Evolutionary conservation across 1,284 basidiomycete species (phyloP), one percentile per base, ranked within the genome.

Genomic region (Xerocomus amazonicus): DNA sequence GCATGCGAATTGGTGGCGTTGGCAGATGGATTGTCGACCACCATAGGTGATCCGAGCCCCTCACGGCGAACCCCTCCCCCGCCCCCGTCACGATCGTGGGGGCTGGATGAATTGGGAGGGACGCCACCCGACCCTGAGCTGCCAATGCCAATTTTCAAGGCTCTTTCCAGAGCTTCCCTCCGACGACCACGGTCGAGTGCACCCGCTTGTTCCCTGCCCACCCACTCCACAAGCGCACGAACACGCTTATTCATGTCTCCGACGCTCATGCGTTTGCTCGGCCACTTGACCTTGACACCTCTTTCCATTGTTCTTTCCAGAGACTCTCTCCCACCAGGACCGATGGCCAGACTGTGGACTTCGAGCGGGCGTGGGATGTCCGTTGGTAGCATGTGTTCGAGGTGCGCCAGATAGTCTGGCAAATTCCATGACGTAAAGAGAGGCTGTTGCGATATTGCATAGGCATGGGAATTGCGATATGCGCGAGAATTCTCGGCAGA

Each of bases 211-310:
- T 90, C 87, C 52, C 90, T 78, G 37, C 87, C 88, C 12, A 94
- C 91, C 83, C 92, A 98, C 62, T 98, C 96, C 32, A 96, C 82
- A 51, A 98, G 79, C 49, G 88, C 84, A 40, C 92, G 79, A 17
- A 97, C 92, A 17, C 96, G 84, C 73, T 98, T 97, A 67, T 93
- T 90, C 92, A 99, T 97, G 66, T 99, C 96, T 16, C 85, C 87
- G 23, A 96, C 85, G 58, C 94, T 97, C 80, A 88, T 93, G 45
- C 96, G 80, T 69, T 97, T 96, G 55, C 84, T 82, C 0, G 96
- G 96, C 84, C 92, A 99, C 59, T 91, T 90, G 51, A 97, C 88
- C 67, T 92, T 90, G 23, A 94, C 92, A 1, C 93, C 90, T 36
- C 92, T 79, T 67, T 97, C 95, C 57, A 84, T 77, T 8, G 78